Conservation (phyloP, 1,139 yeast species). For the Blastobotrys illinoisensis region DNA sequence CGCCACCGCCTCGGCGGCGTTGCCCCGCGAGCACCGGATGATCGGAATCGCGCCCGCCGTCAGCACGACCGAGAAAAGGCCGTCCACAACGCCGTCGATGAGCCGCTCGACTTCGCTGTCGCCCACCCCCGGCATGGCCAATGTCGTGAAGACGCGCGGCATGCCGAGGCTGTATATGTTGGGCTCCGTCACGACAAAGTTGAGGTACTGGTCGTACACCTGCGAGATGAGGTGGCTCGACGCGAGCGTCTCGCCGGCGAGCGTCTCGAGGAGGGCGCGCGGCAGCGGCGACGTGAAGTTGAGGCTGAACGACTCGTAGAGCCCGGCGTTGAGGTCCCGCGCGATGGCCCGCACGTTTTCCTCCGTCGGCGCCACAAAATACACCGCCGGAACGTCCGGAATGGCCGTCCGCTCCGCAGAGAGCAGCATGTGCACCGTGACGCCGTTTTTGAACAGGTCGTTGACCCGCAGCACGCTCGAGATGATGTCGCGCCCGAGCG, state of each 20-base stretch:
- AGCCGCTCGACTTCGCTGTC: conserved; percentile 69
- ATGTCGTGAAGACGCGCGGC: conserved; percentile 55
- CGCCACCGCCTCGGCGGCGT: conserved; percentile 93
- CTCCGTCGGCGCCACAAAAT: conserved; percentile 81
- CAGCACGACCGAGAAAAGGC: conserved; percentile 71
- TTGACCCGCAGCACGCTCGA: conserved; percentile 88
- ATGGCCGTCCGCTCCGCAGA: conserved; percentile 65
- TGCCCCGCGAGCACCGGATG: conserved; percentile 84
- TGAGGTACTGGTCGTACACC: conserved; percentile 88
- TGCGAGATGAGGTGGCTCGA: conserved; percentile 69
- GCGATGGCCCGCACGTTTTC: conserved; percentile 67
- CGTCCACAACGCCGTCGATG: conserved; percentile 69
- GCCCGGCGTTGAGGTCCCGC: conserved; percentile 64
- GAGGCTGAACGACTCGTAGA: conserved; percentile 72
- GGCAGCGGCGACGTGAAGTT: conserved; percentile 79
- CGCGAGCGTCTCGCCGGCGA: conserved; percentile 75
- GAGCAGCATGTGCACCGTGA: conserved; percentile 80
- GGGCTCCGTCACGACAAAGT: conserved; percentile 89
- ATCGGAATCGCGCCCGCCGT: conserved; percentile 80
- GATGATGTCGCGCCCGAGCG: conserved; percentile 72
- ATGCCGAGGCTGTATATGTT: conserved; percentile 77
- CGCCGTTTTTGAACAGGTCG: conserved; percentile 81
- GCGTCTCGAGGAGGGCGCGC: conserved; percentile 76
- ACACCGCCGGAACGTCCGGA: conserved; percentile 91
- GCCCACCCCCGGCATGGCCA: conserved; percentile 64